Percentiles rank a stretch among this genome's conserved stretches.
Conservation (phyloP, 2,329 filamentous ascomycete genomes). For the Sclerotinia sclerotiorum region DNA sequence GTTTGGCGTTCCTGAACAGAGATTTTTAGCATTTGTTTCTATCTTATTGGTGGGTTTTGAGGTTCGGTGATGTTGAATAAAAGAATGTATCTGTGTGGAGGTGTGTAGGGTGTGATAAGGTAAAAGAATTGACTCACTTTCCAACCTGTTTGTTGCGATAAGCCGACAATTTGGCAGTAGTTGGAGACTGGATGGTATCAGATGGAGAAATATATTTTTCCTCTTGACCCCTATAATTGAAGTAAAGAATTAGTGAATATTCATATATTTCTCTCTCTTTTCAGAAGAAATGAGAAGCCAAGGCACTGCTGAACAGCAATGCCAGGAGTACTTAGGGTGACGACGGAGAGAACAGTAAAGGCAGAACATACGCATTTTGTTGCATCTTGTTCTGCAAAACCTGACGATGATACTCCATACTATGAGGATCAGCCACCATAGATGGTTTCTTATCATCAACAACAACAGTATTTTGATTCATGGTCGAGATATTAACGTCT, state of each 20-base stretch:
- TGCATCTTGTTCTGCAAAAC: slow-evolving; percentile 71
- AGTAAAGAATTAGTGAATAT: slow-evolving; percentile 13
- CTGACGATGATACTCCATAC: slow-evolving; percentile 77
- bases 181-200: slow-evolving; percentile 87
- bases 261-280: too few relatives aligned
- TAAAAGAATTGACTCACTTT: slow-evolving; percentile 57
- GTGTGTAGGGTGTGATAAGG: background rate
- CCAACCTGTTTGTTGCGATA: slow-evolving; percentile 77
- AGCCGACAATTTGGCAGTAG: slow-evolving; percentile 76
- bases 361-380: slow-evolving; percentile 58
- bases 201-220: slow-evolving; percentile 72
- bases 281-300: too few relatives aligned
- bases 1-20: slow-evolving; percentile 54
- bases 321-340: too few relatives aligned
- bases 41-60: background rate
- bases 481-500: slow-evolving; percentile 61
- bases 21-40: slow-evolving; percentile 29
- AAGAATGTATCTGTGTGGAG: background rate
- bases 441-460: slow-evolving; percentile 29
- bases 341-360: too few relatives aligned
- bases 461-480: slow-evolving; percentile 32
- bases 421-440: slow-evolving; percentile 50
- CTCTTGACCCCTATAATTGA: slow-evolving; percentile 28
- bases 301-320: too few relatives aligned
- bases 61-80: background rate